Percentiles rank a stretch among this genome's conserved stretches.
Conservation (phyloP, 176 grass and related monocot species). For the Dendrocalamus sinicus region DNA sequence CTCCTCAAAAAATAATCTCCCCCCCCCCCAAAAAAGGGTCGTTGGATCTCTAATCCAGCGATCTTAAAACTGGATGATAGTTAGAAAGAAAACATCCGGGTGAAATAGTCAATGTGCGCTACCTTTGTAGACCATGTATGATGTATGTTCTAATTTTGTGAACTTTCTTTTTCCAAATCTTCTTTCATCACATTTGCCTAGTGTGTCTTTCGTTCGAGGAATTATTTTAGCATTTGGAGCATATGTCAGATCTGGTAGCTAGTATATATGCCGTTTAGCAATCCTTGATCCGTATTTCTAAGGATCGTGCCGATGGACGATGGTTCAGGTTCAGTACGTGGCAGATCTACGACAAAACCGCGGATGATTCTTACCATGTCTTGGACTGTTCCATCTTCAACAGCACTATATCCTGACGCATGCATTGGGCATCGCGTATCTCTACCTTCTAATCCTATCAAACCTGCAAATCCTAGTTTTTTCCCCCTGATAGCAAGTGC, state of each 20-base stretch:
- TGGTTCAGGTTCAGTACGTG: not conserved
- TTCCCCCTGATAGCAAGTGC: not conserved
- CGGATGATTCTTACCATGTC: not conserved
- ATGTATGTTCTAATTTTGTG: not conserved
- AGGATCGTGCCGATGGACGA: not conserved
- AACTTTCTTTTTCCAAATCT: not conserved
- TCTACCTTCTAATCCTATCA: not conserved
- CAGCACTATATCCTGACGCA: not conserved
- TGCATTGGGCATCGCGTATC: not conserved
- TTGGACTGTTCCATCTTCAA: constrained; percentile 14
- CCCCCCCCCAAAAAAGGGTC: too few relatives aligned
- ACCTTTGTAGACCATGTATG: not conserved
- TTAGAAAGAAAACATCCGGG: too few relatives aligned
- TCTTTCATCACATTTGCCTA: not conserved
- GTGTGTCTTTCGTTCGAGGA: not conserved
- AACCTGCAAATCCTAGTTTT: not conserved
- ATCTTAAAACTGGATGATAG: too few relatives aligned
- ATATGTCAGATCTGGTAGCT: not conserved
- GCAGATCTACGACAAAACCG: not conserved
- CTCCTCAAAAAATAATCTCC: too few relatives aligned
- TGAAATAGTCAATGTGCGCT: not conserved
- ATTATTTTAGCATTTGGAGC: not conserved
- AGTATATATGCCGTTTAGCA: not conserved
- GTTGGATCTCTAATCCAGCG: too few relatives aligned
- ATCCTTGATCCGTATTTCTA: not conserved